phyloP scores from a whole-genome alignment of 176 grass and related monocot species.

The Oryza australiensis region DNA sequence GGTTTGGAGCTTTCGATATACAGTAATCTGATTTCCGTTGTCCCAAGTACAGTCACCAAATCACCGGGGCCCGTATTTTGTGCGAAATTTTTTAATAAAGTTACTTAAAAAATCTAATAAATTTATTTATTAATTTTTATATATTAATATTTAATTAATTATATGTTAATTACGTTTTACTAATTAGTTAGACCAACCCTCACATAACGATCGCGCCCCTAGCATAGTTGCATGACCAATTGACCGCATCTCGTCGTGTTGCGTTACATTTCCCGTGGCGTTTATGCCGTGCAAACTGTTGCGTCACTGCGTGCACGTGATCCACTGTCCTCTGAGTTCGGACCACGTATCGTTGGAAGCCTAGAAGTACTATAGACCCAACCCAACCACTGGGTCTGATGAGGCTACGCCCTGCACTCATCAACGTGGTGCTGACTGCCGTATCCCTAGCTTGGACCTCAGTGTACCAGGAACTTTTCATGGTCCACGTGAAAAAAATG shows the following conservation, averaged over 20 bases:
- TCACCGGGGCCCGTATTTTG: no score
- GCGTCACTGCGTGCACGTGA: conserved; percentile 2
- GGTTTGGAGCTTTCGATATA: not conserved
- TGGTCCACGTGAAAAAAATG: not conserved
- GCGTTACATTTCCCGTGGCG: not conserved
- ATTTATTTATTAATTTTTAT: no score
- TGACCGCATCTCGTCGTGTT: no score
- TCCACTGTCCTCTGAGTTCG: not conserved
- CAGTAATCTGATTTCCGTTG: no score
- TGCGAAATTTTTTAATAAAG: no score
- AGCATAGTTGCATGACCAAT: no score
- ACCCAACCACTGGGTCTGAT: not conserved
- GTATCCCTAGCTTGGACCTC: not conserved
- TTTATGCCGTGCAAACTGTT: not conserved
- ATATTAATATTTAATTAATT: no score
- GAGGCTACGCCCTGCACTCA: not conserved
- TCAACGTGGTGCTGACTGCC: not conserved
- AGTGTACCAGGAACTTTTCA: not conserved
- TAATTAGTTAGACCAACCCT: no score
- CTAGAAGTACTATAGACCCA: not conserved
- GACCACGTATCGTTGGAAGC: not conserved
- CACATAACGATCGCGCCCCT: no score
- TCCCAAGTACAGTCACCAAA: not conserved
- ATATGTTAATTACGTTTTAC: no score
- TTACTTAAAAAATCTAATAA: no score